phyloP scores from a whole-genome alignment of 2,329 filamentous ascomycete species.

The Clarireedia paspali region DNA sequence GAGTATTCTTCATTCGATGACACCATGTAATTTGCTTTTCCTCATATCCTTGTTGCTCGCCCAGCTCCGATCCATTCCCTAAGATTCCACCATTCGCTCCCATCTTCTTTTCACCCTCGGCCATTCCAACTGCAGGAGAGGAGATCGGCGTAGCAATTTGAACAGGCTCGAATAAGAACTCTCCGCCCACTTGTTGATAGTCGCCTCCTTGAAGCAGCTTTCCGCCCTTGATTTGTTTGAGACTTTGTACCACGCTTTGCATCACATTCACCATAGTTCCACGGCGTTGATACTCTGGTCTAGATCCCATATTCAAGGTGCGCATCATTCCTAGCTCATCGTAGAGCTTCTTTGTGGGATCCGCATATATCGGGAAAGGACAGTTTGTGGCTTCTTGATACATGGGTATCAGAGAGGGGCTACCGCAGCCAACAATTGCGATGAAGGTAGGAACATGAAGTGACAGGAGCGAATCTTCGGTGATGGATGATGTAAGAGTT shows the following conservation, averaged over 20 bases:
- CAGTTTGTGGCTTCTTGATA: constrained; percentile 41
- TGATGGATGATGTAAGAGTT: constrained; percentile 24
- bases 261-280: constrained; percentile 33
- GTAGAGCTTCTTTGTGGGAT: constrained; percentile 47
- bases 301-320: constrained; percentile 38
- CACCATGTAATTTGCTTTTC: constrained; percentile 67
- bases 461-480: constrained; percentile 24
- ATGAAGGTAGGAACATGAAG: constrained; percentile 32
- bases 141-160: constrained; percentile 16
- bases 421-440: constrained; percentile 48
- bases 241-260: constrained; percentile 35
- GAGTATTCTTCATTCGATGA: constrained; percentile 71
- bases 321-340: constrained; percentile 44
- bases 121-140: constrained; percentile 3
- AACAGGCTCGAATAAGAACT: constrained; percentile 31
- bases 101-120: constrained; percentile 5
- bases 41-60: constrained; percentile 26
- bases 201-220: constrained; percentile 43
- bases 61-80: constrained; percentile 11
- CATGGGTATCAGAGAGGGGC: constrained; percentile 44
- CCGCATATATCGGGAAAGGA: constrained; percentile 49
- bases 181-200: constrained; percentile 42
- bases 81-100: constrained; percentile 8
- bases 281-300: constrained; percentile 42
- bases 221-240: constrained; percentile 33